Conservation (phyloP, 1,284 basidiomycete species). For the Amylostereum areolatum region DNA sequence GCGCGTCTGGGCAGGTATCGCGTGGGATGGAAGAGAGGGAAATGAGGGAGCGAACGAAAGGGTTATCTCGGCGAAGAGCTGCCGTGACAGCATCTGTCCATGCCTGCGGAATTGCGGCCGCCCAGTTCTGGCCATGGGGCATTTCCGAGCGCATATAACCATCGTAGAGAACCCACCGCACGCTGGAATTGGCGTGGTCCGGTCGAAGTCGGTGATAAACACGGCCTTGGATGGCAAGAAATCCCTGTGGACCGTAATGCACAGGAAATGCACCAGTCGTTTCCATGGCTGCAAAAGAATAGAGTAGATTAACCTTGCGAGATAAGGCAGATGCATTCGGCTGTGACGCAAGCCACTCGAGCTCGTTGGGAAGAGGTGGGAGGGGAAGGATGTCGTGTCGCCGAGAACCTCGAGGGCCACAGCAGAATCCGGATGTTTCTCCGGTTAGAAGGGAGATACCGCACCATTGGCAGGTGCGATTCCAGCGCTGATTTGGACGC, state of each 20-base stretch:
- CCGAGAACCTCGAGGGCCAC: no score
- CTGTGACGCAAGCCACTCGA: no score
- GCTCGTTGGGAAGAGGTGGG: no score
- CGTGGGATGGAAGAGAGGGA: background rate
- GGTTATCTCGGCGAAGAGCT: constrained; percentile 19
- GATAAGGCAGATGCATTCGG: constrained; percentile 20
- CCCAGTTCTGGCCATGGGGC: no score
- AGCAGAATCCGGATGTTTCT: no score
- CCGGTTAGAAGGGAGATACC: no score
- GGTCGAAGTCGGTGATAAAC: constrained; percentile 27
- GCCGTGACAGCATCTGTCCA: constrained; percentile 16
- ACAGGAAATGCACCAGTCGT: constrained; percentile 20
- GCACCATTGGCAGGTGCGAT: no score
- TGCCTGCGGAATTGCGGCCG: background rate
- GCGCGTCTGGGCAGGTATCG: constrained; percentile 1
- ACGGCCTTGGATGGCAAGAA: constrained; percentile 24
- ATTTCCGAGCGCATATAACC: constrained; percentile 15
- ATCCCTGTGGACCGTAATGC: constrained; percentile 5
- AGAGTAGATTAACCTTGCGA: constrained; percentile 22
- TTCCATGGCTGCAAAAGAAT: constrained; percentile 27
- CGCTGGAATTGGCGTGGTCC: constrained; percentile 17
- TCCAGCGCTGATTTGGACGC: no score
- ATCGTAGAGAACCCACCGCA: constrained; percentile 31
- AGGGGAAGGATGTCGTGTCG: no score
- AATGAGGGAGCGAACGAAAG: constrained; percentile 16